Conservation (phyloP, 805 yeast genomes). For the Candida schatavii region DNA sequence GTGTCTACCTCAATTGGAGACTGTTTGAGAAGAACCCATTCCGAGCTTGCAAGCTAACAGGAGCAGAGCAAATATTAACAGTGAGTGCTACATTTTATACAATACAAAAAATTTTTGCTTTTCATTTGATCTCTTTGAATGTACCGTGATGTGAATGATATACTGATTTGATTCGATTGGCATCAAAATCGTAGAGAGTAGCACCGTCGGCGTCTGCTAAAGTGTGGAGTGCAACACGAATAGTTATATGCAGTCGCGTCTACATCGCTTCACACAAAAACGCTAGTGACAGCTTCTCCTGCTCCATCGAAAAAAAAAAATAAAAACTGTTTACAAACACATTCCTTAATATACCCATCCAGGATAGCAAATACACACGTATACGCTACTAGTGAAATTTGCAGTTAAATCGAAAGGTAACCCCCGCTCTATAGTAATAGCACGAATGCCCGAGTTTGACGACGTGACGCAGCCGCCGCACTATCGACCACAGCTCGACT, state of each 20-base stretch:
- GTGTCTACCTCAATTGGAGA: conserved; percentile 38
- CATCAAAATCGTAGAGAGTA: too few relatives aligned
- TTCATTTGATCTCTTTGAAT: not conserved
- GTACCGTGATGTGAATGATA: too few relatives aligned
- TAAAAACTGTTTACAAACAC: conserved; percentile 7
- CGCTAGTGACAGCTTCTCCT: not conserved
- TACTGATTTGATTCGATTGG: too few relatives aligned
- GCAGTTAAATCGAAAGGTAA: not conserved
- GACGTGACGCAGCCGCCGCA: conserved; percentile 48
- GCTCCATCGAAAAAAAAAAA: not conserved
- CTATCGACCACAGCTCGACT: conserved; percentile 42
- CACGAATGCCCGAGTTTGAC: conserved; percentile 47
- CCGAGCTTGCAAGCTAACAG: conserved; percentile 27
- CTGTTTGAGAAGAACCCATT: conserved; percentile 37
- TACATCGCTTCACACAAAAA: not conserved
- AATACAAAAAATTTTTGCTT: not conserved
- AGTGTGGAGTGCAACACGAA: too few relatives aligned
- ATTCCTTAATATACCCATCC: conserved; percentile 28
- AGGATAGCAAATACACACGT: conserved; percentile 31
- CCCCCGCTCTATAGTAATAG: not conserved
- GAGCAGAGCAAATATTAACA: not conserved
- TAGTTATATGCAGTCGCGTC: too few relatives aligned
- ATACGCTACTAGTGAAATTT: not conserved
- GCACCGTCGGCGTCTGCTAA: too few relatives aligned
- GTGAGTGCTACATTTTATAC: not conserved